Evolutionary conservation across 208 protist species (phyloP), one percentile per base, ranked within the genome.

Genomic region (Tetramitus jugosus): DNA sequence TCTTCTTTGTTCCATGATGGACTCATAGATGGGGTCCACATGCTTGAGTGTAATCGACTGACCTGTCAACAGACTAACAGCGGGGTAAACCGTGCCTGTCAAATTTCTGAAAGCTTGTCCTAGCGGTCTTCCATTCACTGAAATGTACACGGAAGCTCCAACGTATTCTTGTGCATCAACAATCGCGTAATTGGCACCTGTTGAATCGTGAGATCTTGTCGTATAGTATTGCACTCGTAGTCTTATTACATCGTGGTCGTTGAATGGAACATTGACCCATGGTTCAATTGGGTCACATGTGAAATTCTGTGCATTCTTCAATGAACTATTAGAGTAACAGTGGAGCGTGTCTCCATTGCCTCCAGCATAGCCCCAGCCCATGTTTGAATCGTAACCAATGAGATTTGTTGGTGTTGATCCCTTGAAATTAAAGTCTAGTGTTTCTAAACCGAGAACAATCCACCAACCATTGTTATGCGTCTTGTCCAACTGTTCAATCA

Each of bases 81-180:
- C 65, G 10, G 65, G 65, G 33, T 31, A 71, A 6, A 71, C n/a
- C 29, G 26, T 33, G 4, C 65, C 65, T 33, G 65, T 71, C 3
- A 71, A 49, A 49, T 71, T 71, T 71, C 65, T 71, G 20, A 71
- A 71, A n/a, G n/a, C 26, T 71, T 71, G n/a, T 35, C 65, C 65
- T 13, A 71, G 4, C 4, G 3, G 49, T 71, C 49, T 71, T 33
- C 40, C 65, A 71, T 71, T 71, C 10, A 71, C 3, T 31, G n/a
- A 71, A 17, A 23, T 49, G 35, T 17, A 42, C 1, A 71, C 10
- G 26, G 65, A 49, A 2, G 65, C 37, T 35, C 65, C 65, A 71
- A 71, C 49, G 35, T 71, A 49, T 3, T 71, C 35, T n/a, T 71
- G 43, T 43, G 65, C 39, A 49, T 71, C 65, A 33, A 71, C 31